phyloP scores from a whole-genome alignment of 129 eudicot species.

The Pittosporum tobira region DNA sequence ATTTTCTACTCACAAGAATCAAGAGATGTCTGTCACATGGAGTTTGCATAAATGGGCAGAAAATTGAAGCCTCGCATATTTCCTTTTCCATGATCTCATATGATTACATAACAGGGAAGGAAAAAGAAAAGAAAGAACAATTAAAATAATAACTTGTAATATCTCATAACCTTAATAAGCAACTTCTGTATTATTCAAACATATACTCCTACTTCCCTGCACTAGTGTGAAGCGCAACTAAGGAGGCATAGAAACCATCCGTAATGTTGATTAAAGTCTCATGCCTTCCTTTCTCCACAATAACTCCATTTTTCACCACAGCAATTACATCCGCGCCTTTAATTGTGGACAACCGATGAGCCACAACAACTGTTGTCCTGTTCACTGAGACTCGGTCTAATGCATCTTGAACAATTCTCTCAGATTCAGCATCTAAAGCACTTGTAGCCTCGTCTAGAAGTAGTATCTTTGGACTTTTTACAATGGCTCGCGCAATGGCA shows the following conservation, averaged over 20 bases:
- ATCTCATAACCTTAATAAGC: not conserved
- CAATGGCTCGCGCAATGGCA: conserved; percentile 75
- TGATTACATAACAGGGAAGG: no score
- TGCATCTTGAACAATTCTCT: conserved; percentile 66
- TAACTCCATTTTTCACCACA: conserved; percentile 59
- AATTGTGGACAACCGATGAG: conserved; percentile 66
- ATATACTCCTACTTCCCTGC: conserved; percentile 7
- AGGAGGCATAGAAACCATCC: conserved; percentile 64
- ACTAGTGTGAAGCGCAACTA: conserved; percentile 48
- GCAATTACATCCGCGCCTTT: conserved; percentile 67
- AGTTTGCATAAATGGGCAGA: no score
- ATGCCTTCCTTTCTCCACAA: conserved; percentile 69
- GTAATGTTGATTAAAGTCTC: conserved; percentile 41
- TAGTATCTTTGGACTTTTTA: conserved; percentile 67
- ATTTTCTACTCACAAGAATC: no score
- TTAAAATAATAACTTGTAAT: not conserved
- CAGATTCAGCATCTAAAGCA: conserved; percentile 76
- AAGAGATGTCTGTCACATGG: no score
- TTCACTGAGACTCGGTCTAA: conserved; percentile 53
- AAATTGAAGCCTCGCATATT: no score
- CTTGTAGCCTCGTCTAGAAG: conserved; percentile 75
- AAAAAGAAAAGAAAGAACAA: no score
- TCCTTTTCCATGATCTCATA: no score
- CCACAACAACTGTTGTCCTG: conserved; percentile 69
- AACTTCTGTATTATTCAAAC: no score